phyloP scores from a whole-genome alignment of 2,329 filamentous ascomycete species.

The Cordyceps cicadae region DNA sequence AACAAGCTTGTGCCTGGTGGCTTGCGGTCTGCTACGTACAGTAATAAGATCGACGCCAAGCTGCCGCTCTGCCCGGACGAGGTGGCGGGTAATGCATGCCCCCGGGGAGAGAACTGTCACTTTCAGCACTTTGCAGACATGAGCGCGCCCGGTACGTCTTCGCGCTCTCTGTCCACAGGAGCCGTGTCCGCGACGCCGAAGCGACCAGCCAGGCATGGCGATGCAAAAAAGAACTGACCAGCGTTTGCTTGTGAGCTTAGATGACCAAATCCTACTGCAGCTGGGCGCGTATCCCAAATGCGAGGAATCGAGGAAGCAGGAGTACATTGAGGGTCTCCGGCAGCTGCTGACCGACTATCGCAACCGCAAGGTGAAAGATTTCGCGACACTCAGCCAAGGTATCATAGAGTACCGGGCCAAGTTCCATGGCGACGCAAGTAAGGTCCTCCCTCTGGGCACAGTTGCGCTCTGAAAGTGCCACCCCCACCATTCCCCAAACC shows the following conservation, averaged over 20 bases:
- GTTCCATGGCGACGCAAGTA: constrained; percentile 56
- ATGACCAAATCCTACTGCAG: constrained; percentile 65
- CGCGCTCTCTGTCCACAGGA: constrained; percentile 16
- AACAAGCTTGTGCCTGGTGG: constrained; percentile 61
- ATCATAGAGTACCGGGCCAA: constrained; percentile 59
- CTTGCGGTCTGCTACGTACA: constrained; percentile 85
- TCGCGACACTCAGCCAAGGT: constrained; percentile 55
- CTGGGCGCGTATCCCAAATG: constrained; percentile 60
- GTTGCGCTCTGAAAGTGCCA: constrained; percentile 27
- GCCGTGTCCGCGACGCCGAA: background rate
- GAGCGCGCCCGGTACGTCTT: constrained; percentile 31
- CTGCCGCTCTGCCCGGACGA: constrained; percentile 71
- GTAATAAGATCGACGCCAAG: constrained; percentile 74
- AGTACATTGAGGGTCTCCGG: constrained; percentile 55
- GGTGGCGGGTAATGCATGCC: constrained; percentile 59
- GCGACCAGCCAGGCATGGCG: constrained; percentile 15
- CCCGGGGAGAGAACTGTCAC: constrained; percentile 61
- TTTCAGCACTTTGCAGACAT: constrained; percentile 63
- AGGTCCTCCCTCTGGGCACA: constrained; percentile 50
- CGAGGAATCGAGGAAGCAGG: constrained; percentile 49
- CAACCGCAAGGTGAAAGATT: constrained; percentile 53
- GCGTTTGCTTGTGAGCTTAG: constrained; percentile 36
- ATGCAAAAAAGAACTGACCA: constrained; percentile 42
- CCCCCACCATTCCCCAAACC: background rate
- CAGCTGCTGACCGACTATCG: constrained; percentile 53